phyloP scores from a whole-genome alignment of 2,329 filamentous ascomycete species.

The Acarospora socialis region DNA sequence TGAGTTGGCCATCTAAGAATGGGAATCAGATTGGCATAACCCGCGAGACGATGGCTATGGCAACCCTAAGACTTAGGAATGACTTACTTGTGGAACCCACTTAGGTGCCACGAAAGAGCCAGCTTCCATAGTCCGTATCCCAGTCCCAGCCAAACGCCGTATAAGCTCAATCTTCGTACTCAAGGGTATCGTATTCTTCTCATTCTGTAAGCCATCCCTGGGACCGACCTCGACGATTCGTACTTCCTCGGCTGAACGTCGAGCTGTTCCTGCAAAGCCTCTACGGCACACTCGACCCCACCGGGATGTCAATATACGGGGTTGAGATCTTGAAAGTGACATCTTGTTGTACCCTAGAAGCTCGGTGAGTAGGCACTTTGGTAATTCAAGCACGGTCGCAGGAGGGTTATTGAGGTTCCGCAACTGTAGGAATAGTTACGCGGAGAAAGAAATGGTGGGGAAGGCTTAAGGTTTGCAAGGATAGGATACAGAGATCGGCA shows the following conservation, averaged over 20 bases:
- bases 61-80: background rate
- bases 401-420: no score
- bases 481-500: no score
- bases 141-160: slow-evolving; percentile 31
- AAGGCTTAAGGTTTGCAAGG: no score
- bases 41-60: slow-evolving; percentile 1
- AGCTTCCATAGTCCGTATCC: slow-evolving; percentile 36
- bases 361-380: no score
- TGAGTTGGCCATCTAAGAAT: slow-evolving; percentile 47
- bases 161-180: slow-evolving; percentile 37
- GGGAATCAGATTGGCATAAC: background rate
- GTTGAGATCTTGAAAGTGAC: no score
- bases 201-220: slow-evolving; percentile 40
- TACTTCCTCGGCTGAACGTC: slow-evolving; percentile 29
- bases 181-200: slow-evolving; percentile 34
- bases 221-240: slow-evolving; percentile 40
- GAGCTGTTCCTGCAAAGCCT: background rate
- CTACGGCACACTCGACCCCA: no score
- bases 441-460: no score
- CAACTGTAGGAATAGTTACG: no score
- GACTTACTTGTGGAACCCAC: slow-evolving; percentile 38
- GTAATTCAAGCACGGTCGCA: no score
- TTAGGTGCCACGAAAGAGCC: slow-evolving; percentile 40
- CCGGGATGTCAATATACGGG: no score
- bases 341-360: no score